These are phyloP conservation scores for Magnusiomyces suaveolens DNA, from an alignment of 1,139 yeast species.

Conservation along the genomic window DNA sequence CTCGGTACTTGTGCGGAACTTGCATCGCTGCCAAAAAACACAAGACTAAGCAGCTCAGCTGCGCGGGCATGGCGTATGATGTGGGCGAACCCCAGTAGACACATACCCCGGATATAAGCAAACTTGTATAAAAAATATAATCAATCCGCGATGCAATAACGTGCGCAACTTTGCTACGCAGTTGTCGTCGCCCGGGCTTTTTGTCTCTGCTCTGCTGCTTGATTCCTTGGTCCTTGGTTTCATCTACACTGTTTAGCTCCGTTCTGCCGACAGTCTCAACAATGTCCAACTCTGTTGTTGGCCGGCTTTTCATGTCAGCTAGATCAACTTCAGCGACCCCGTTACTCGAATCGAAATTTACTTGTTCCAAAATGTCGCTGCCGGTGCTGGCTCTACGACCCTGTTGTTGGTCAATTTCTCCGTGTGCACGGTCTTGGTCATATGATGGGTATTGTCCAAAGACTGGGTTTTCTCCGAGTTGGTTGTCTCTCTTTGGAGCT, in stretches of 20 bases:
- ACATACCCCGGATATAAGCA: conserved; percentile 44
- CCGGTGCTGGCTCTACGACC: not conserved
- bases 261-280: no score
- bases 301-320: no score
- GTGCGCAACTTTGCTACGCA: conserved; percentile 28
- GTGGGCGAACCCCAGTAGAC: conserved; percentile 31
- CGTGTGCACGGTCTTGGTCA: not conserved
- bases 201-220: no score
- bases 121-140: conserved; percentile 41
- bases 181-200: no score
- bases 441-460: not conserved
- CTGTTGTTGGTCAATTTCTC: conserved; percentile 1
- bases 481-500: no score
- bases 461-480: not conserved
- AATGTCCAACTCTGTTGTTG: no score
- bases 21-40: conserved; percentile 45
- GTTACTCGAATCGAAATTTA: not conserved
- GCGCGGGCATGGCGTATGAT: conserved; percentile 52
- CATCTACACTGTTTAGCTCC: no score
- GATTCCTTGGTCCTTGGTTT: not conserved
- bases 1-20: conserved; percentile 41
- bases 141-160: conserved; percentile 44
- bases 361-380: not conserved
- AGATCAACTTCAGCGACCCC: not conserved
- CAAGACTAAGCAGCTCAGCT: conserved; percentile 49